Base-by-base conservation (phyloP, 441 rosid genomes). In the Metrosideros polymorpha region DNA sequence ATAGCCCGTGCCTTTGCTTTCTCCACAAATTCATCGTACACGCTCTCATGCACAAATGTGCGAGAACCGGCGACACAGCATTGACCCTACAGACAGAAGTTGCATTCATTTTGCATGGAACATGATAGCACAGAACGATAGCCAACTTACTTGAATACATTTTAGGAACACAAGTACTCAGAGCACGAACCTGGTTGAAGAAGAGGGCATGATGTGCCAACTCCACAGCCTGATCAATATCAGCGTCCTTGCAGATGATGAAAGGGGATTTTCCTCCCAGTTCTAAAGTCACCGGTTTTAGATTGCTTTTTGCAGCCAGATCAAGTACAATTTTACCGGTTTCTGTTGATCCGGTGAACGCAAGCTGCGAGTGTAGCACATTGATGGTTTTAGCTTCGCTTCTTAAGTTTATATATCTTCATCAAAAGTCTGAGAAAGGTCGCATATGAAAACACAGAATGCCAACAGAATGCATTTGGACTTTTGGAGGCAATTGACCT, bases 201-300 rank as follows among this genome's bases (percentile, higher is more conserved):
- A 87, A 87, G 25, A 87, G 86, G 66, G 88, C 85, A 82, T 82
- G 51, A 55, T 86, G 88, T 17, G 88, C 88, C 25, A 61, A 7
- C 45, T 86, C 88, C 35, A 86, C 88, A 59, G 88, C 88, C 49
- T 50, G 27, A 42, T 86, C 88, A 12, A 86, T 84, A 83, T 86
- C 88, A 59, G 88, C 85, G 18, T 86, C 88, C 85, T 82, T 59
- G 39, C 88, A 82, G 50, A 86, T 51, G 18, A 86, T 86, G 76
- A 86, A 86, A 35, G 88, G 88, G 18, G 88, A 86, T 82, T 86
- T 86, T 86, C 88, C 88, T 56, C 88, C 88, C 6, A 86, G 88
- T 56, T 86, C 88, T 56, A 86, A 83, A 35, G 88, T 86, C 76
- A 86, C 88, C 25, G 88, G 63, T 76, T 86, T 86, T 25, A 86